Base-by-base conservation (phyloP, 345 rosid species). In the Aquilaria yunnanensis region DNA sequence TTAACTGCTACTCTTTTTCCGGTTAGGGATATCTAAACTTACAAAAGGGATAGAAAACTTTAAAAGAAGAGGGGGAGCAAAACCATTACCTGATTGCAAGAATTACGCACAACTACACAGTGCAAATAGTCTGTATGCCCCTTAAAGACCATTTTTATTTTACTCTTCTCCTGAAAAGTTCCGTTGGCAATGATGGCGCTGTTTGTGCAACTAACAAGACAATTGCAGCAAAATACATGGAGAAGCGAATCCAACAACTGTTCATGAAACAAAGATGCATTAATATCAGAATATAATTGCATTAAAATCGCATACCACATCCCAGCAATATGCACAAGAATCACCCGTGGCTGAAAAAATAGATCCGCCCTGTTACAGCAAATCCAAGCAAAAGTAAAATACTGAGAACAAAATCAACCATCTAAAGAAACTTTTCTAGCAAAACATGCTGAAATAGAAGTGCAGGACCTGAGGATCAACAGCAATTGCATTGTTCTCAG, bases 311-410 rank as follows among this genome's bases (percentile, higher is more conserved):
- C 91, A 70, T 92, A 89, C 98, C 97, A 88, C 74, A 75, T 94
- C 99, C 97, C 97, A 94, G 73, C 97, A 88, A 80, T 94, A 90
- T 9, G 95, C 97, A 63, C 81, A 81, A 72, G 95, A 94, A 76
- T 90, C 97, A 72, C 99, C 99, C 29, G 88, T 87, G 47, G 95
- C 99, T 0, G 99, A 83, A 68, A 77, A 90, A 62, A 94, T 74
- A 65, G 89, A 79, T 66, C 89, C 96, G 51, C 76, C 74, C 99
- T 94, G 59, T 65, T 32, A 52, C 56, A 81, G 58, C 74, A 37
- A 49, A 49, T 50, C 63, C n/a, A 48, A 66, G 37, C 2, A 2
- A 54, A 37, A 66, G 46, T 9, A 51, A 23, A 54, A 47, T 0
- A 23, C 47, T 48, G 14, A 62, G 23, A 37, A 33, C 59, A 64